Conservation (phyloP, 441 rosid genomes). For the Sinapis alba region DNA sequence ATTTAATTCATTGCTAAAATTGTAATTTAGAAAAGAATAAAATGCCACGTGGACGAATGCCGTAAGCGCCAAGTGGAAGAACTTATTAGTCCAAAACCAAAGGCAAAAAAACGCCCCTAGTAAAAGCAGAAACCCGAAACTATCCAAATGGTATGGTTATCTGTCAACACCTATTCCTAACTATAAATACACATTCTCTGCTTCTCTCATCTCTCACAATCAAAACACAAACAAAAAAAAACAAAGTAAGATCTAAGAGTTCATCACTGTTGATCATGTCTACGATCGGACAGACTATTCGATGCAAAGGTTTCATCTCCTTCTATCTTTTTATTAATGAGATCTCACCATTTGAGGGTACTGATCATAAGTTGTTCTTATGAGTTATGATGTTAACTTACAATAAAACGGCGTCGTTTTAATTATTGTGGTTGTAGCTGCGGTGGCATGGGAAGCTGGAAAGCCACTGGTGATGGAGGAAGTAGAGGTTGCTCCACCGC, state of each 20-base stretch:
- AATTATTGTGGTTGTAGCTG: constrained; percentile 44
- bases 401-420: constrained; percentile 6
- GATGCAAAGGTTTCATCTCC: constrained; percentile 61
- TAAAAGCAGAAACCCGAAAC: neutral
- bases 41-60: constrained; percentile 1
- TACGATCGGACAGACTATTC: constrained; percentile 60
- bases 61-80: constrained; percentile 8
- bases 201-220: constrained; percentile 4
- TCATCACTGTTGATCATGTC: constrained; percentile 39
- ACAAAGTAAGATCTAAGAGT: neutral
- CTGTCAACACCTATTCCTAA: neutral
- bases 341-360: neutral
- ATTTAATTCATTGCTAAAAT: neutral
- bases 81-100: constrained; percentile 9
- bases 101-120: constrained; percentile 39
- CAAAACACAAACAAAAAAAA: neutral
- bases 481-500: constrained; percentile 79
- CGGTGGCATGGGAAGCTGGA: constrained; percentile 87
- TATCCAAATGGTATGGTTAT: neutral
- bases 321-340: neutral
- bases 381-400: neutral
- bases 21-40: neutral
- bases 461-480: constrained; percentile 74
- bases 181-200: neutral
- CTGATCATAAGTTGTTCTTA: neutral